These are phyloP conservation scores for Dalechampia spathulata DNA, from an alignment of 441 rosid genomes.

Conservation along the genomic window DNA sequence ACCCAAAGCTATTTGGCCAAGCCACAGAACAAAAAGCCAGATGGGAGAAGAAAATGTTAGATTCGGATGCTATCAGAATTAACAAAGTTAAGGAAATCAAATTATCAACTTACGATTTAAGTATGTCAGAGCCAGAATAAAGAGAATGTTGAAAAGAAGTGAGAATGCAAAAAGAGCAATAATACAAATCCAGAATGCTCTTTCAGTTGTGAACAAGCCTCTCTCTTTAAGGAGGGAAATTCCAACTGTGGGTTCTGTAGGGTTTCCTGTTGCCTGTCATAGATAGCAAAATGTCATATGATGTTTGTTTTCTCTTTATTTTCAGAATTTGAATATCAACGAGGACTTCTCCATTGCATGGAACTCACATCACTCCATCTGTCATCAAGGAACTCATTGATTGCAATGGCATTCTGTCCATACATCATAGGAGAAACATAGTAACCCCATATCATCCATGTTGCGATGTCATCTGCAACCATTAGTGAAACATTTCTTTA, in stretches of 20 bases:
- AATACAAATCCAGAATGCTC: slow-evolving; percentile 50
- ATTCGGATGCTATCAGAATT: not conserved
- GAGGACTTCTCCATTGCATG: not conserved
- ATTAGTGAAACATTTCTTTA: too few species aligned
- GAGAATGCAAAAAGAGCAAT: slow-evolving; percentile 45
- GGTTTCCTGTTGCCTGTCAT: slow-evolving; percentile 30
- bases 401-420: slow-evolving; percentile 79
- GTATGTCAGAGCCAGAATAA: slow-evolving; percentile 44
- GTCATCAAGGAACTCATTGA: slow-evolving; percentile 75
- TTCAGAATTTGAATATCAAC: not conserved
- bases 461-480: slow-evolving; percentile 49
- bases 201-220: slow-evolving; percentile 48
- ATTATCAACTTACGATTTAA: slow-evolving; percentile 39
- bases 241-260: slow-evolving; percentile 38
- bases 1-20: slow-evolving; percentile 43
- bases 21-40: not conserved
- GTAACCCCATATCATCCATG: slow-evolving; percentile 84
- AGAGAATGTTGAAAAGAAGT: slow-evolving; percentile 43
- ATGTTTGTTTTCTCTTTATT: not conserved
- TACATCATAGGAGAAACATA: slow-evolving; percentile 84
- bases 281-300: not conserved
- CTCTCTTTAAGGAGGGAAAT: slow-evolving; percentile 40
- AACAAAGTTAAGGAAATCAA: not conserved
- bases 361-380: slow-evolving; percentile 71
- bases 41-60: not conserved